Conservation (phyloP, 306 rosid genomes). For the Betula pendula region DNA sequence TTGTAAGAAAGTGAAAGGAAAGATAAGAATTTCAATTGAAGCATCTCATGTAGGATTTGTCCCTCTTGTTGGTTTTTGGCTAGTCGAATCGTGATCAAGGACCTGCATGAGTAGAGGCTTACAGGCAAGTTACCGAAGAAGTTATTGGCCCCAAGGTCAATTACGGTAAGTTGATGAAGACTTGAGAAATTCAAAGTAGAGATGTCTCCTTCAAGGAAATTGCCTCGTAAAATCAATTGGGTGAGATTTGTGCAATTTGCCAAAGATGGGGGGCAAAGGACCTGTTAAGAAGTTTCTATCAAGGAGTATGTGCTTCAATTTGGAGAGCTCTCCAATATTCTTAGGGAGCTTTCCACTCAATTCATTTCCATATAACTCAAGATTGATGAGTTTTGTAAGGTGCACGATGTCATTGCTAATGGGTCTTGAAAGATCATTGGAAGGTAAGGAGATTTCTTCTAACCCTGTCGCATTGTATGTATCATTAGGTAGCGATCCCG, state of each 20-base stretch:
- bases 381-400: background rate
- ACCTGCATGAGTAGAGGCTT: constrained; percentile 6
- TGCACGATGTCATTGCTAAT: background rate
- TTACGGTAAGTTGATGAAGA: background rate
- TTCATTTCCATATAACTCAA: background rate
- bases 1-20: background rate
- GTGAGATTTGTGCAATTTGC: constrained; percentile 10
- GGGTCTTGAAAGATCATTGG: background rate
- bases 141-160: background rate
- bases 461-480: background rate
- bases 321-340: background rate
- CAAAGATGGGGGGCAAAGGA: background rate
- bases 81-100: background rate
- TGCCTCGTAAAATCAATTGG: background rate
- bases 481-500: too few species aligned
- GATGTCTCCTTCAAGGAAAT: background rate
- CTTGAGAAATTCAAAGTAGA: background rate
- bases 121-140: background rate
- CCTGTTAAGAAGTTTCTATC: background rate
- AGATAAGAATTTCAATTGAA: background rate
- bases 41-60: background rate
- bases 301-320: background rate
- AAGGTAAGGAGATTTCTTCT: background rate
- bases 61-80: background rate
- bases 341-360: background rate